phyloP scores from a whole-genome alignment of 176 grass and related monocot species.

The Pontederia crassipes region DNA sequence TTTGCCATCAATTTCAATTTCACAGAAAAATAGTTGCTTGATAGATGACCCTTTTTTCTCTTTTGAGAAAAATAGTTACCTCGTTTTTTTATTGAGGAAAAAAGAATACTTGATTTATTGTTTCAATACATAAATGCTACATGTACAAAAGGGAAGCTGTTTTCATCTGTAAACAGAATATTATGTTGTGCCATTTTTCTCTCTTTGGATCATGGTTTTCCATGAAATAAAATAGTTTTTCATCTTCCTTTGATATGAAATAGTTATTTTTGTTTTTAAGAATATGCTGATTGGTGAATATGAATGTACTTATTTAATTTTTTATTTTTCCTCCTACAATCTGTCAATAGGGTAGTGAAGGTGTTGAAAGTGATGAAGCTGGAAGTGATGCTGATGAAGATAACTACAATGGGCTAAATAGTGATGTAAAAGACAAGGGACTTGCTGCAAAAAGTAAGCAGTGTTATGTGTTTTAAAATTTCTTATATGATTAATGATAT shows the following conservation, averaged over 20 bases:
- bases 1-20: too few species aligned
- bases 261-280: neutral
- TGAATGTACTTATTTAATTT: conserved; percentile 13
- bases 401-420: conserved; percentile 8
- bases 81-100: too few species aligned
- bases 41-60: too few species aligned
- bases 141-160: too few species aligned
- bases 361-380: conserved; percentile 38
- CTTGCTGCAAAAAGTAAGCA: conserved; percentile 75
- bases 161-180: neutral
- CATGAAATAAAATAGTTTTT: too few species aligned
- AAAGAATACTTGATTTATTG: too few species aligned
- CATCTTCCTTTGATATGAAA: too few species aligned
- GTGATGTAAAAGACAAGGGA: conserved; percentile 27
- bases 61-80: too few species aligned
- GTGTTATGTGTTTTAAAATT: neutral
- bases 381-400: conserved; percentile 28
- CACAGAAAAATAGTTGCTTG: too few species aligned
- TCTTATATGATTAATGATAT: too few species aligned
- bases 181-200: neutral
- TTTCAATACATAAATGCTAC: too few species aligned
- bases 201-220: neutral
- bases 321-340: neutral
- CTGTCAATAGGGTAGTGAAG: conserved; percentile 38
- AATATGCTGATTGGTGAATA: conserved; percentile 12